Base-by-base conservation (phyloP, 2,329 filamentous ascomycete genomes). In the Aspergillus sp. region DNA sequence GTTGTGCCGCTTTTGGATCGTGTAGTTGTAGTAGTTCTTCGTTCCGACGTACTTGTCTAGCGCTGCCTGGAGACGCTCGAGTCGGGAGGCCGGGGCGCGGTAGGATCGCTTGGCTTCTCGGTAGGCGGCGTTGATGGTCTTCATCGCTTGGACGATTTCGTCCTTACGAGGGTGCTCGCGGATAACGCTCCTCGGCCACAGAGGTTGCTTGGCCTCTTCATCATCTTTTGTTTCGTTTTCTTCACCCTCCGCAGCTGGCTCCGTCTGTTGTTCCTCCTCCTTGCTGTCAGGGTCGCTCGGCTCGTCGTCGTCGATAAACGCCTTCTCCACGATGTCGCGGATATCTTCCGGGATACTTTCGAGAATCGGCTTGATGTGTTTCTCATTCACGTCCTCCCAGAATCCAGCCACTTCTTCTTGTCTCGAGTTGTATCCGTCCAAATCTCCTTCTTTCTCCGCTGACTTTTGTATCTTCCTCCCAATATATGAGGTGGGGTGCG, bases 1-100 rank as follows among this genome's bases (percentile, higher is more conserved):
- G 24, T 66, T 73, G 63, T 72, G 78, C 0, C 74, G 69, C 64
- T 96, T 98, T 47, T 91, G 82, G 36, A 98, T 78, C 2, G 91
- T 98, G 68, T 93, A 98, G 70, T 98, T 98, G 73, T 95, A 88
- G 68, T 81, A 98, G 66, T 93, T 94, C 50, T 72, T 74, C 3
- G 88, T 95, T 42, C 91, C 91, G 7, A 81, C 63, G 61, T 91
- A 98, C 43, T 72, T 68, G 48, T 76, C 63, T 7, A 98, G 72
- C 0, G 79, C 78, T 20, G 75, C 71, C 57, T 93, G 85, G 2
- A 98, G 75, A 39, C 81, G 78, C 16, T 74, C 64, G 29, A 91
- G 69, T 6, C 91, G 86, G 13, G 67, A 64, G 1, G 75, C 64
- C 0, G 82, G 79, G 35, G 93, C 80, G 30, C 89, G 84, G 57